phyloP scores from a whole-genome alignment of 805 yeast genomes.

The Yamadazyma phyllophila region DNA sequence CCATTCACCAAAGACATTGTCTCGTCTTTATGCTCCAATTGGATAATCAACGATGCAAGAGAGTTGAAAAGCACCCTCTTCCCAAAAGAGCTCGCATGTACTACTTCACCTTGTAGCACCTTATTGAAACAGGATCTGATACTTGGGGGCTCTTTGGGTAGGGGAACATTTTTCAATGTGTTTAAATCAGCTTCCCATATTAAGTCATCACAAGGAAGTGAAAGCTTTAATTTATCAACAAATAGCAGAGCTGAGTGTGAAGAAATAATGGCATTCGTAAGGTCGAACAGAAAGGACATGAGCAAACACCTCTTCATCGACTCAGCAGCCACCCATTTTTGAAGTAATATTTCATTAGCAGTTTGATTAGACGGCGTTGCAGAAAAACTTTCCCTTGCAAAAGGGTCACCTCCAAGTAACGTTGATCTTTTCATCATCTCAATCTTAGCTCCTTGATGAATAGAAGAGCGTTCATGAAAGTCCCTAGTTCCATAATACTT shows the following conservation, averaged over 20 bases:
- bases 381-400: neutral
- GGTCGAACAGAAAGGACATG: slow-evolving; percentile 8
- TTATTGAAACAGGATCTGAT: slow-evolving; percentile 5
- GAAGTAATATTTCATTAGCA: neutral
- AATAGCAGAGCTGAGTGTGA: slow-evolving; percentile 8
- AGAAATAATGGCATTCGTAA: slow-evolving; percentile 6
- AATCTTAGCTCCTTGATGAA: slow-evolving; percentile 8
- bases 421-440: slow-evolving; percentile 8
- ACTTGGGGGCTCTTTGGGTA: slow-evolving; percentile 4
- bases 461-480: slow-evolving; percentile 4
- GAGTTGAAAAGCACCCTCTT: slow-evolving; percentile 8
- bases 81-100: slow-evolving; percentile 7
- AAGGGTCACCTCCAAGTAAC: slow-evolving; percentile 6
- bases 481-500: slow-evolving; percentile 3
- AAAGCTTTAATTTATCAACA: slow-evolving; percentile 6
- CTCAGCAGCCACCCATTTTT: slow-evolving; percentile 12
- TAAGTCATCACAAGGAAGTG: slow-evolving; percentile 11
- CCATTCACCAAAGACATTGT: slow-evolving; percentile 2
- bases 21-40: slow-evolving; percentile 8
- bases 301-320: slow-evolving; percentile 9
- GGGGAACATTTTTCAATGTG: slow-evolving; percentile 1
- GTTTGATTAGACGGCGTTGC: neutral
- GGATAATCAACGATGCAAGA: slow-evolving; percentile 4
- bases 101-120: slow-evolving; percentile 3
- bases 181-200: slow-evolving; percentile 9